Evolutionary conservation across 2,329 filamentous ascomycete genomes (phyloP), one percentile per base, ranked within the genome.

Genomic region (Parafenestella ontariensis): DNA sequence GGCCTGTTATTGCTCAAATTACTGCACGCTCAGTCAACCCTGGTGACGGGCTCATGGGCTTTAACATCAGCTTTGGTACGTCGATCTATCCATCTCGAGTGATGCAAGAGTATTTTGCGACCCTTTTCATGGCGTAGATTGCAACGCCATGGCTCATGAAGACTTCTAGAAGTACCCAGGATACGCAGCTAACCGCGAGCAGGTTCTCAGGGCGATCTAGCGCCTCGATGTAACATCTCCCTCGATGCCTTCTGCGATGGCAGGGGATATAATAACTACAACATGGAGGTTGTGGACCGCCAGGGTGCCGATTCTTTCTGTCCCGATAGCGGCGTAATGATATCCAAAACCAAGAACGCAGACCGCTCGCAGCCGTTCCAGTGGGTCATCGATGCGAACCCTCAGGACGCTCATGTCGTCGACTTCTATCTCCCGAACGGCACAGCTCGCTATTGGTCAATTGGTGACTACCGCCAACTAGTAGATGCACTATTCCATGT

Each of bases 401-500:
- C 82, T 0, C 72, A 83, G 55, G 82, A 84, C 51, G 81, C 84
- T 43, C 65, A 73, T 9, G 75, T 83, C 0, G 68, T 83, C 5
- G 82, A 84, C 61, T 85, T 83, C 57, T 71, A 77, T 61, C 73
- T 77, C 0, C 82, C 82, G 1, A 79, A 83, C 46, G 82, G 82
- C 21, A 79, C 78, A 0, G 69, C 76, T 1, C 66, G 76, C 9
- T 81, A 79, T 71, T 75, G 82, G 59, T 82, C 79, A 3, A 68
- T 83, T 28, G 82, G 82, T 17, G 82, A 85, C 63, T 84, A 84
- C 61, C 75, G 82, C 5, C 82, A 85, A 59, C 68, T 85, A 0
- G 77, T 79, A 1, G 82, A 85, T 55, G 82, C 82, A 2, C 71
- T 85, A 15, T 85, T 84, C 74, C 82, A 85, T 59, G 81, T 81